Evolutionary conservation across 2,329 filamentous ascomycete species (phyloP).

Genomic region (Coccinonectria pachysandricola): DNA sequence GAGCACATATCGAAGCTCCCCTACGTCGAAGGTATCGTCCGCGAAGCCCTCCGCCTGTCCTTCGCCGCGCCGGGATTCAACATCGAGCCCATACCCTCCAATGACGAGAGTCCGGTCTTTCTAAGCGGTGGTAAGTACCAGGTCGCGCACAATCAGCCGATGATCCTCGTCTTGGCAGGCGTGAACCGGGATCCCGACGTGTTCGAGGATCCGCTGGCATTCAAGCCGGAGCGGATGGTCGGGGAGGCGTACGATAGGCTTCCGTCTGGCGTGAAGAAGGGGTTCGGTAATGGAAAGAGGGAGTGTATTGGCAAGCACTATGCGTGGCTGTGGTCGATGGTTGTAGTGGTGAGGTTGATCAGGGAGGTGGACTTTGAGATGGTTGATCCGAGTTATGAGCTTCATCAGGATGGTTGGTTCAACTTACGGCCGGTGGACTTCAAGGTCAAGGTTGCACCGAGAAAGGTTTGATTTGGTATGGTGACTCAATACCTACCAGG

Average conservation of each 20-base stretch:
- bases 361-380: slow-evolving; percentile 35
- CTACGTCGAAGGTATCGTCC: slow-evolving; percentile 44
- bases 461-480: slow-evolving; percentile 11
- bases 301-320: slow-evolving; percentile 42
- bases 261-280: slow-evolving; percentile 36
- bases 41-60: slow-evolving; percentile 44
- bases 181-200: slow-evolving; percentile 39
- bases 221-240: slow-evolving; percentile 39
- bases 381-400: slow-evolving; percentile 28
- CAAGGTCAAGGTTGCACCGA: slow-evolving; percentile 30
- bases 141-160: slow-evolving; percentile 35
- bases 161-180: slow-evolving; percentile 39
- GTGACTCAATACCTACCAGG: too few relatives aligned
- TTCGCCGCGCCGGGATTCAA: slow-evolving; percentile 46
- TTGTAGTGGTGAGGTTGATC: slow-evolving; percentile 33
- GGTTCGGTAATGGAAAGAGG: slow-evolving; percentile 42
- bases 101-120: slow-evolving; percentile 34
- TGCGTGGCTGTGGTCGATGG: slow-evolving; percentile 35
- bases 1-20: slow-evolving; percentile 40
- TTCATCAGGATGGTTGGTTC: slow-evolving; percentile 42
- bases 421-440: slow-evolving; percentile 40
- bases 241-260: slow-evolving; percentile 32
- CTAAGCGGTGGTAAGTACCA: slow-evolving; percentile 39
- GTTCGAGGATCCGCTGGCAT: slow-evolving; percentile 36
- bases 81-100: slow-evolving; percentile 34